phyloP scores from a whole-genome alignment of 164 flowering plant species.

The Chimonanthus praecox region DNA sequence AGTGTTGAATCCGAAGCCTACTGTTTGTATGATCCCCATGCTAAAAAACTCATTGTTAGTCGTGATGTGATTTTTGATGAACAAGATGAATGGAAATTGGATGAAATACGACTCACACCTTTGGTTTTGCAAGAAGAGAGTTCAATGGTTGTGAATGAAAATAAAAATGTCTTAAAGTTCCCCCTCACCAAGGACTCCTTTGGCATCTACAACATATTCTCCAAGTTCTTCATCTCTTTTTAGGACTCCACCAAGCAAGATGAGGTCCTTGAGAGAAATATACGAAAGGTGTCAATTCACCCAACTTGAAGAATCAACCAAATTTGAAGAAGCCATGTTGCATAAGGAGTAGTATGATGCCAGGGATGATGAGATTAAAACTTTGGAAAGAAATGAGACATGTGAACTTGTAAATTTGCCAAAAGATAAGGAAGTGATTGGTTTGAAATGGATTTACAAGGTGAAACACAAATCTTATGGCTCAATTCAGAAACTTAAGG shows the following conservation, averaged over 20 bases:
- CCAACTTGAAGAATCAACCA: neutral
- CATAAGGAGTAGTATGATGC: neutral
- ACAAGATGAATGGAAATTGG: neutral
- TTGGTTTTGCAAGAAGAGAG: neutral
- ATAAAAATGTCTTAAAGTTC: too few species aligned
- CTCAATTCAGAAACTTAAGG: neutral
- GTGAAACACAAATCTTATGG: neutral
- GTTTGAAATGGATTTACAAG: neutral
- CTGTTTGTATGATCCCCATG: neutral
- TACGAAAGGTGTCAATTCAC: neutral
- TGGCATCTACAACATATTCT: neutral
- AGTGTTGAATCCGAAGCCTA: neutral
- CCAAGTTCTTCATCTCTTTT: neutral
- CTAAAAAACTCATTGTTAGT: neutral
- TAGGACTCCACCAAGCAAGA: too few species aligned
- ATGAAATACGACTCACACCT: neutral
- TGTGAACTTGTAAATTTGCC: neutral
- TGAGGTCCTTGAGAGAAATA: too few species aligned
- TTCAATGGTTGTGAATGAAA: neutral
- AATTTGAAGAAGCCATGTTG: neutral
- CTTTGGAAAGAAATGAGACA: neutral
- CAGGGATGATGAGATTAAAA: neutral
- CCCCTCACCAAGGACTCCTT: neutral
- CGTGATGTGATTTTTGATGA: constrained; percentile 1
- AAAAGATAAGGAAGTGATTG: neutral